Evolutionary conservation across 108 stramenopile genomes (phyloP).

Genomic region (Parmales sp.): DNA sequence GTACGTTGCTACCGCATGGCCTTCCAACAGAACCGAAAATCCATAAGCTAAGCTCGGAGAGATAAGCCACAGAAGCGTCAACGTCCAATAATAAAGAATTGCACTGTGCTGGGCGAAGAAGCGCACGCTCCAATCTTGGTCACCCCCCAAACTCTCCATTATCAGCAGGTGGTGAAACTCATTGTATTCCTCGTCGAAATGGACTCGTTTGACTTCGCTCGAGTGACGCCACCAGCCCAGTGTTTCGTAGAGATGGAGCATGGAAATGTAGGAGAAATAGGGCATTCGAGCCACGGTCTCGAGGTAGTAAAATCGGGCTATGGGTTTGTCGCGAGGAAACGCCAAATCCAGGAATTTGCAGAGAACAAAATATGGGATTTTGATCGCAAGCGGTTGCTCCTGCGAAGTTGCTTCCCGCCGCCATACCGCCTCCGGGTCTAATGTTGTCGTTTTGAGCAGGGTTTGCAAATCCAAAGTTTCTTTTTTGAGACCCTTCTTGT

Average conservation of each 20-base stretch:
- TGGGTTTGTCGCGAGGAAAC: constrained; percentile 42
- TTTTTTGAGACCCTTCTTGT: constrained; percentile 17
- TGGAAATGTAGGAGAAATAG: constrained; percentile 78
- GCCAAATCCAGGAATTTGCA: constrained; percentile 49
- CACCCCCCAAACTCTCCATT: constrained; percentile 81
- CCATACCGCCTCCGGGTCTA: constrained; percentile 47
- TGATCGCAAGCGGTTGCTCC: constrained; percentile 45
- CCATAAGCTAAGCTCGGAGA: constrained; percentile 55
- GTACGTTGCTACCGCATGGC: constrained; percentile 72
- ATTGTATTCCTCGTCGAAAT: constrained; percentile 79
- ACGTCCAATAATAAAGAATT: constrained; percentile 64
- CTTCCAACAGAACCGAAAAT: constrained; percentile 63
- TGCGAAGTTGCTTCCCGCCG: constrained; percentile 34
- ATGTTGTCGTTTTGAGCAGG: constrained; percentile 32
- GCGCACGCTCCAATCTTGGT: constrained; percentile 50
- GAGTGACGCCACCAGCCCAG: constrained; percentile 66
- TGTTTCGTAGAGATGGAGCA: constrained; percentile 83
- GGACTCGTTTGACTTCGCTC: constrained; percentile 65
- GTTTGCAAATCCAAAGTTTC: constrained; percentile 33
- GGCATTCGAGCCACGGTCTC: constrained; percentile 85
- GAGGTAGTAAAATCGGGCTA: constrained; percentile 60
- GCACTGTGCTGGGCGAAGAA: constrained; percentile 75
- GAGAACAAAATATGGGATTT: constrained; percentile 41
- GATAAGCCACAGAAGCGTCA: constrained; percentile 40
- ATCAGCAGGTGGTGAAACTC: constrained; percentile 75